These are phyloP conservation scores for Tetraselmis chui DNA, from an alignment of 139 green algal genomes.

Conservation along the genomic window DNA sequence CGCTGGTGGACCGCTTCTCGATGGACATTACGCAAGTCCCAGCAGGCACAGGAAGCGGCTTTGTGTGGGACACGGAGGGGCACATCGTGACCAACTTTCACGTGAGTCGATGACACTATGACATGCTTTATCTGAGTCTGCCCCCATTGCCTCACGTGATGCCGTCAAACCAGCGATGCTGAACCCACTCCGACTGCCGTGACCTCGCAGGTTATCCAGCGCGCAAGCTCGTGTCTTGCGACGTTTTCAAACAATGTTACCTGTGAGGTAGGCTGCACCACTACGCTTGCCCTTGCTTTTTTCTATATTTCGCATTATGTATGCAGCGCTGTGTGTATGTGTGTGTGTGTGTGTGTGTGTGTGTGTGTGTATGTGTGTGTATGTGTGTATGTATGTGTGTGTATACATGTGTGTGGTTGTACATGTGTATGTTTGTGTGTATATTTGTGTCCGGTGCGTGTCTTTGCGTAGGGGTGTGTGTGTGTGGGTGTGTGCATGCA, in stretches of 20 bases:
- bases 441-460: too few relatives aligned
- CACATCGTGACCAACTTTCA: slow-evolving; percentile 70
- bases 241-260: neutral
- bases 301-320: neutral
- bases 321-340: neutral
- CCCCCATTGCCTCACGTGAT: neutral
- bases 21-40: slow-evolving; percentile 33
- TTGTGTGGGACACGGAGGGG: slow-evolving; percentile 68
- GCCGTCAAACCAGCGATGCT: neutral
- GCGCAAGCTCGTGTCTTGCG: neutral
- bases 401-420: too few relatives aligned
- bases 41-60: slow-evolving; percentile 71
- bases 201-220: neutral
- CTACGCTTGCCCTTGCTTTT: neutral
- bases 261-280: neutral
- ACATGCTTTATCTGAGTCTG: neutral
- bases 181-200: neutral
- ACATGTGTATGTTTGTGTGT: too few relatives aligned
- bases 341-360: too few relatives aligned
- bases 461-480: too few relatives aligned
- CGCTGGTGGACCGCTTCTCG: neutral
- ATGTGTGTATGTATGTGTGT: too few relatives aligned
- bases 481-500: too few relatives aligned
- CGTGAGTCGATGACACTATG: too few relatives aligned
- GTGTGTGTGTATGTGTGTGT: too few relatives aligned